Percentiles rank a stretch among this genome's conserved stretches.
Conservation (phyloP, 768 basidiomycete species). For the Dioszegia aurantiaca region DNA sequence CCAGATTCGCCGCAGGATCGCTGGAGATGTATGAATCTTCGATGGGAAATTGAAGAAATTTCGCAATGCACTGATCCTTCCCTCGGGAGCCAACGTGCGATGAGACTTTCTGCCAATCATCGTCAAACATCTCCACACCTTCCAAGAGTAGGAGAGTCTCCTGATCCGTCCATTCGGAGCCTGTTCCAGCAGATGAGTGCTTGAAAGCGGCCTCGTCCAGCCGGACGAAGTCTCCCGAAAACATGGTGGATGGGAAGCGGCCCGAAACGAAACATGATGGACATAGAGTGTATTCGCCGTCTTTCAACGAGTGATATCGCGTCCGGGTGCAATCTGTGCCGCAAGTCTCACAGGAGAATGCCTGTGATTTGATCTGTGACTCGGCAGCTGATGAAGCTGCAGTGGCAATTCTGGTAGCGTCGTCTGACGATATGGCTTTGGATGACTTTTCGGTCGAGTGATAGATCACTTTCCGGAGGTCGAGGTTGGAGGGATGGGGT, state of each 20-base stretch:
- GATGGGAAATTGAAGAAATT: constrained; percentile 93
- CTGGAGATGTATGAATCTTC: constrained; percentile 86
- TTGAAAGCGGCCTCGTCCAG: constrained; percentile 51
- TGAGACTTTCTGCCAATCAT: constrained; percentile 90
- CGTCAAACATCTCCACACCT: constrained; percentile 95
- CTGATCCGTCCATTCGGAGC: constrained; percentile 80
- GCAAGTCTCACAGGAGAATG: constrained; percentile 85
- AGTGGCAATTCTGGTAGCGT: constrained; percentile 59
- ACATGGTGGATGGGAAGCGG: constrained; percentile 93
- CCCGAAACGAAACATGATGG: constrained; percentile 91
- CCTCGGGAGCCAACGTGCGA: constrained; percentile 89
- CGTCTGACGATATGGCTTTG: constrained; percentile 63
- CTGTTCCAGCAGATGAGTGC: constrained; percentile 53
- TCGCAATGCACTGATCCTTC: constrained; percentile 90
- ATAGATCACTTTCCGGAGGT: constrained; percentile 82
- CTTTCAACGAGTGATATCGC: constrained; percentile 89
- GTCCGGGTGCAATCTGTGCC: constrained; percentile 84
- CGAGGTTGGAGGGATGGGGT: constrained; percentile 59
- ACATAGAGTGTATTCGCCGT: constrained; percentile 86
- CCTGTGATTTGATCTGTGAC: constrained; percentile 52
- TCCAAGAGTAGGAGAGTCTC: constrained; percentile 87
- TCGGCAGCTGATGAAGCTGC: constrained; percentile 55
- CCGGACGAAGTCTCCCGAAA: constrained; percentile 88
- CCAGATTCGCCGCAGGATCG: constrained; percentile 42
- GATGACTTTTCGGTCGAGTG: constrained; percentile 76